Percentiles rank a stretch among this genome's conserved stretches.
phyloP scores from a whole-genome alignment of 441 rosid genomes.

The Eutrema salsugineum region DNA sequence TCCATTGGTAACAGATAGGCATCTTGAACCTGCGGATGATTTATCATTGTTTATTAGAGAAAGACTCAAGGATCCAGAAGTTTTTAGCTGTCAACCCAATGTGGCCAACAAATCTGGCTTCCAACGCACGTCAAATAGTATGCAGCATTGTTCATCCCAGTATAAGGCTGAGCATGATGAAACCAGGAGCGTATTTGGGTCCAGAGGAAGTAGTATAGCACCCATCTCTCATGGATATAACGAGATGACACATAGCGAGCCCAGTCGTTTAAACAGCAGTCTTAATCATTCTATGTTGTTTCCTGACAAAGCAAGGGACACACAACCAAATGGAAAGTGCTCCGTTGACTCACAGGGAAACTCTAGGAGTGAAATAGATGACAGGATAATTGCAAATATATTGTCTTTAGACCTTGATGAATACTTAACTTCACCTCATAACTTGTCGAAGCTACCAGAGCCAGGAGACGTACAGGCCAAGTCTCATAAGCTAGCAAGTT shows the following conservation, averaged over 20 bases:
- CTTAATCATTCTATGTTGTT: slow-evolving; percentile 34
- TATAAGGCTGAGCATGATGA: slow-evolving; percentile 38
- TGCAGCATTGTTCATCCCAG: slow-evolving; percentile 53
- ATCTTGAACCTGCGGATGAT: slow-evolving; percentile 57
- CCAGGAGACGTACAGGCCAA: slow-evolving; percentile 34
- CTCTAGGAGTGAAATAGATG: slow-evolving; percentile 40
- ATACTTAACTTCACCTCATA: slow-evolving; percentile 45
- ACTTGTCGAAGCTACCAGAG: slow-evolving; percentile 31
- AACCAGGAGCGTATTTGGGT: slow-evolving; percentile 35
- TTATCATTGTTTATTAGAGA: slow-evolving; percentile 70
- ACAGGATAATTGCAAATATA: slow-evolving; percentile 45
- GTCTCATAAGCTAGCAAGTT: slow-evolving; percentile 34
- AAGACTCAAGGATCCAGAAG: slow-evolving; percentile 80
- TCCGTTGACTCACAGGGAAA: slow-evolving; percentile 1
- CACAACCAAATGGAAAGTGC: slow-evolving; percentile 22
- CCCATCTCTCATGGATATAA: slow-evolving; percentile 47
- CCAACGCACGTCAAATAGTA: slow-evolving; percentile 37
- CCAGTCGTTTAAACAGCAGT: slow-evolving; percentile 37
- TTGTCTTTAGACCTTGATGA: slow-evolving; percentile 50
- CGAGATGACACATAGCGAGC: slow-evolving; percentile 37
- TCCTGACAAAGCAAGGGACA: slow-evolving; percentile 41
- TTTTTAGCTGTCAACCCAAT: slow-evolving; percentile 40
- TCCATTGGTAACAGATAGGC: slow-evolving; percentile 22
- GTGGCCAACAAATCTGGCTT: slow-evolving; percentile 43
- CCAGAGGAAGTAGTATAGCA: slow-evolving; percentile 34